Evolutionary conservation across 495 filamentous ascomycete genomes (phyloP), one percentile per base, ranked within the genome.

Genomic region (Rostrohypoxylon terebratum): DNA sequence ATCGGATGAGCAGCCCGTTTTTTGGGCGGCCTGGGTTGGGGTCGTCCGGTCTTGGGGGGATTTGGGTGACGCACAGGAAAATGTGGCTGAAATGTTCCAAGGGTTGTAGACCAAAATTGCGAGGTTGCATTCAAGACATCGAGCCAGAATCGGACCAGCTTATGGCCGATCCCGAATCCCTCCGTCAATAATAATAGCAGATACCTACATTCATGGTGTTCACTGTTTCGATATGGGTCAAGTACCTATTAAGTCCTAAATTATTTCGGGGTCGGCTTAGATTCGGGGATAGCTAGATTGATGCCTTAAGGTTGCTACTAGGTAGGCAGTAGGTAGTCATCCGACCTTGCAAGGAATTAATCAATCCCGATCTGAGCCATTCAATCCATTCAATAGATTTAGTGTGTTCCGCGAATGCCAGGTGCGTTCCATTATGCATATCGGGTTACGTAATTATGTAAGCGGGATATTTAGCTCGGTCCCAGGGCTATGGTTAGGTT

Each of bases 401-500:
- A 6, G 58, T 58, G 44, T 51, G 16, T 25, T 21, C 14, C 25
- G 31, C 33, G 59, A n/a, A n/a, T 14, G 28, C 28, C 28, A 28
- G 28, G 28, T 28, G 28, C 28, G 6, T 28, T 5, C 28, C 28
- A 28, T 28, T 28, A n/a, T 45, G 42, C 42, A 45, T 18, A 45
- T 18, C 6, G 42, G 42, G 42, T 67, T 45, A 53, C 18, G 14
- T 53, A 72, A 53, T 55, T 63, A 68, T 21, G 10, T 69, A 69
- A 69, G 59, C 59, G 51, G 51, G n/a, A 20, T 28, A 21, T 55
- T 68, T 66, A 66, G 66, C 62, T 66, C 50, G 66, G 71, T 74
- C 63, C 71, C 71, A 50, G 66, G 58, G 51, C 71, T 74, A 47
- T 63, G 71, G 71, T 59, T 66, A 53, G 48, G 69, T 25, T 42